phyloP scores from a whole-genome alignment of 2,329 filamentous ascomycete species.

The Calonectria henricotiae region DNA sequence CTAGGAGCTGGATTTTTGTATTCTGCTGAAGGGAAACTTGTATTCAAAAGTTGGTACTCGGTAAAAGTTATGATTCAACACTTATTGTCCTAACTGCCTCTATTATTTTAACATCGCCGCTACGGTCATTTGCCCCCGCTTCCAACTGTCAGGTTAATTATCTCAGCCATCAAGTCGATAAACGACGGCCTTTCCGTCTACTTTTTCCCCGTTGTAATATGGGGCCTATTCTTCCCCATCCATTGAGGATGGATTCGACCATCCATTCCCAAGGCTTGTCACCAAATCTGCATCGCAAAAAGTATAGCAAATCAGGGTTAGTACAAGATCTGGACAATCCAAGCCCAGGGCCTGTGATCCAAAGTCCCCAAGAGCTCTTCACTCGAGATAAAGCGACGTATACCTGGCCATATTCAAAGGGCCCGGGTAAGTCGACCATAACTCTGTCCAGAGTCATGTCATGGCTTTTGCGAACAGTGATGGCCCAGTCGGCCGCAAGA shows the following conservation, averaged over 20 bases:
- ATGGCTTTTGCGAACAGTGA: conserved; percentile 77
- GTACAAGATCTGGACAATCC: background rate
- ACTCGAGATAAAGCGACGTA: conserved; percentile 66
- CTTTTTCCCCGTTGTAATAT: background rate
- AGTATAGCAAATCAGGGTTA: conserved; percentile 27
- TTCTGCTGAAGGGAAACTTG: no score
- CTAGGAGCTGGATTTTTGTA: no score
- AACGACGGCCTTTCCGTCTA: background rate
- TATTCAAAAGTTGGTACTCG: no score
- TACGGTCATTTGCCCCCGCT: no score
- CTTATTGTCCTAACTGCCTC: no score
- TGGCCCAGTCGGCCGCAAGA: conserved; percentile 73
- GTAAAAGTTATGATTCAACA: no score
- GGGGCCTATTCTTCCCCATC: background rate
- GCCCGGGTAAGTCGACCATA: conserved; percentile 67
- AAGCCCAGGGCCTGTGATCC: conserved; percentile 25
- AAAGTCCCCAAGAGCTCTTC: conserved; percentile 41
- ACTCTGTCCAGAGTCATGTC: conserved; percentile 75
- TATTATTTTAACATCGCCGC: no score
- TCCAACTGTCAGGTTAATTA: no score
- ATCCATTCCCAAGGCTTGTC: background rate
- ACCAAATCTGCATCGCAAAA: conserved; percentile 22
- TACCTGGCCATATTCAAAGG: conserved; percentile 73
- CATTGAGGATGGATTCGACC: background rate
- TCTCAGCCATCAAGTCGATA: background rate